These are phyloP conservation scores for Thymus quinquecostatus DNA, from an alignment of 257 asterid species.

Conservation along the genomic window DNA sequence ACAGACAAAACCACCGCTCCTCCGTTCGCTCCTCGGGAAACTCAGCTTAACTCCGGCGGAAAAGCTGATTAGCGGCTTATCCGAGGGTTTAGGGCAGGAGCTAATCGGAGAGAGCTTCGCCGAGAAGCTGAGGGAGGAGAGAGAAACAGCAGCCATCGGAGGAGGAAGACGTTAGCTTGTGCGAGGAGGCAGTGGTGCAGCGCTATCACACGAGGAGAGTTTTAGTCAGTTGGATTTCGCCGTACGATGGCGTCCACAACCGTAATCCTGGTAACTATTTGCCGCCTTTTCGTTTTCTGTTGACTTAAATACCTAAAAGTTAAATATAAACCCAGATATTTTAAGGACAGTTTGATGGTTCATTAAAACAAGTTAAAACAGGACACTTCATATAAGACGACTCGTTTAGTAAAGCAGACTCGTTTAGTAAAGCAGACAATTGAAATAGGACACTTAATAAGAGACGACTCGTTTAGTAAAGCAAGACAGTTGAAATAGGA, in stretches of 20 bases:
- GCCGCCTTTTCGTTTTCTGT: slow-evolving; percentile 66
- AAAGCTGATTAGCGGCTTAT: slow-evolving; percentile 27
- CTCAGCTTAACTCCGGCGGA: slow-evolving; percentile 31
- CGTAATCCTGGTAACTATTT: slow-evolving; percentile 45
- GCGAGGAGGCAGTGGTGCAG: slow-evolving; percentile 13
- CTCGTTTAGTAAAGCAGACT: no score
- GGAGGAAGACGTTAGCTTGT: slow-evolving; percentile 38
- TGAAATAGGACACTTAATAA: no score
- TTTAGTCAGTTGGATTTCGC: slow-evolving; percentile 21
- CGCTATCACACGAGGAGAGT: slow-evolving; percentile 31
- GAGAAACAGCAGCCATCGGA: slow-evolving; percentile 61
- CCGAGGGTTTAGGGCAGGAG: slow-evolving; percentile 27
- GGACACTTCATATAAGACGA: no score
- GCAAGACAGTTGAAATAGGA: no score
- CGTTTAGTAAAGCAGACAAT: no score
- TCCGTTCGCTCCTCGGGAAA: slow-evolving; percentile 24
- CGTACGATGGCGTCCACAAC: slow-evolving; percentile 54
- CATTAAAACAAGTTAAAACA: no score
- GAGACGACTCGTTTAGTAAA: no score
- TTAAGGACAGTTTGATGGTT: background rate
- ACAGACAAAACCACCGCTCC: slow-evolving; percentile 30
- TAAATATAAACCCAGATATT: background rate
- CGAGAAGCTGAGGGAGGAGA: slow-evolving; percentile 37
- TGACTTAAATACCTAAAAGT: slow-evolving; percentile 35
- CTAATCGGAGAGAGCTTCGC: slow-evolving; percentile 33